phyloP scores from a whole-genome alignment of 163 green algal genomes.

The Coccomyxa subellipsoidea region DNA sequence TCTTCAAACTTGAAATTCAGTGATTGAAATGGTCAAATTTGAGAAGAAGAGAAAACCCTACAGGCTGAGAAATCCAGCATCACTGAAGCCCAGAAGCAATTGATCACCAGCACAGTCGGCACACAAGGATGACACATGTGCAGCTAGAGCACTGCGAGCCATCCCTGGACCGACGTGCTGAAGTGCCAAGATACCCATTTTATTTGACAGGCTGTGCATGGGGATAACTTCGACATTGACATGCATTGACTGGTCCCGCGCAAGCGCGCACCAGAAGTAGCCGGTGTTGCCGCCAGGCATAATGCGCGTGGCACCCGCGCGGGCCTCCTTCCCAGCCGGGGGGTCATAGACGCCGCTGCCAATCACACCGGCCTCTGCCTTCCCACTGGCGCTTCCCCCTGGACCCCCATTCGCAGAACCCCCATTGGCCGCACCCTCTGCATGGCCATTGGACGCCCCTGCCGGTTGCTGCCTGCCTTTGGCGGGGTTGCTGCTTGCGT shows the following conservation, averaged over 20 bases:
- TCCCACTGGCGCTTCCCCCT: not conserved
- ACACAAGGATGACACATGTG: too few species aligned
- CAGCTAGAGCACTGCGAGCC: too few species aligned
- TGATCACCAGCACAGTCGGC: too few species aligned
- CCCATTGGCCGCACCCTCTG: not conserved
- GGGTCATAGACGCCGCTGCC: constrained; percentile 37
- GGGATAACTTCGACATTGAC: not conserved
- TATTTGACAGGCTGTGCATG: too few species aligned
- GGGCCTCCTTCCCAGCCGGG: constrained; percentile 42
- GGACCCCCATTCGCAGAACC: not conserved
- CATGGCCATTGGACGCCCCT: not conserved
- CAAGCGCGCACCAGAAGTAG: not conserved
- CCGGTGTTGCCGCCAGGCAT: not conserved
- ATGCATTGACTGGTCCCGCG: not conserved
- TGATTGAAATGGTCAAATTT: too few species aligned
- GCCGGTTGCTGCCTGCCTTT: not conserved
- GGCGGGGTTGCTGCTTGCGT: not conserved
- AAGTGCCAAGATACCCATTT: too few species aligned
- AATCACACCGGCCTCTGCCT: not conserved
- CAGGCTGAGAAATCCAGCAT: not conserved
- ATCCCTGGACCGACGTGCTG: too few species aligned
- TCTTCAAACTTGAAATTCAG: not conserved
- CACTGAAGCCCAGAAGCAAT: too few species aligned
- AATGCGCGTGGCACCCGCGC: constrained; percentile 33
- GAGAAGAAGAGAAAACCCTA: not conserved